Base-by-base conservation (phyloP, 164 flowering plant species). In the Litsea cubeba region DNA sequence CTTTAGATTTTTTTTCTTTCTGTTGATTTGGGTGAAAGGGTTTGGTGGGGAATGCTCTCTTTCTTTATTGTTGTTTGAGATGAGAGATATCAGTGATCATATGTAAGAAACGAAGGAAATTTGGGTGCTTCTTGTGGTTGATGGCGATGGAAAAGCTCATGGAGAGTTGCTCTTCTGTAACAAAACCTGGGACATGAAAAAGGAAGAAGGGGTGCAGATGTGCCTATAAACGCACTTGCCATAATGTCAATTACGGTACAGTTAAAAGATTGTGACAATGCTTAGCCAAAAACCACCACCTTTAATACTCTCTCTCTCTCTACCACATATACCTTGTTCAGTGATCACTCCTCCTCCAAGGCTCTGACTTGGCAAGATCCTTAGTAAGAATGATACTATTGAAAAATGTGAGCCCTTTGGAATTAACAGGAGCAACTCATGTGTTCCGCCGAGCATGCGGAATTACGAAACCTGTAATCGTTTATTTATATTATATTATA, bases 371-470 rank as follows among this genome's bases (percentile, higher is more conserved):
- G 5, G 46, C 46, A 7, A 40, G 10, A 40, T 40, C 1, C 46
- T 7, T 6, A 40, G 46, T 8, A 7, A 8, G 46, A 7, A 40
- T 40, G 46, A 40, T 1, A 5, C 5, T 30, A 30, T 30, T 30
- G 5, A 30, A 30, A 30, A 30, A 5, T 5, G 0, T 5, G 32
- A 30, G 35, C 35, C 35, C 6, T 30, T 5, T 5, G 0, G 0
- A 30, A 30, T 30, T 30, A 30, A 30, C 4, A 3, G 4, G 32
- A 0, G 4, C 32, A 30, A 1, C 0, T 30, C 4, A 2, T 2
- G 1, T 26, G 28, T 3, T 28, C 0, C 3, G 4, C 0, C 0
- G 30, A 0, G 30, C 30, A 0, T 28, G 30, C 4, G 4, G 4
- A 28, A 30, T 4, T 30, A 30, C 6, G 0, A 30, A 30, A 30